Percentiles rank a stretch among this genome's conserved stretches.
These are phyloP conservation scores for Fusarium pseudonygamai DNA, from an alignment of 2,329 filamentous ascomycete genomes.

Conservation along the genomic window DNA sequence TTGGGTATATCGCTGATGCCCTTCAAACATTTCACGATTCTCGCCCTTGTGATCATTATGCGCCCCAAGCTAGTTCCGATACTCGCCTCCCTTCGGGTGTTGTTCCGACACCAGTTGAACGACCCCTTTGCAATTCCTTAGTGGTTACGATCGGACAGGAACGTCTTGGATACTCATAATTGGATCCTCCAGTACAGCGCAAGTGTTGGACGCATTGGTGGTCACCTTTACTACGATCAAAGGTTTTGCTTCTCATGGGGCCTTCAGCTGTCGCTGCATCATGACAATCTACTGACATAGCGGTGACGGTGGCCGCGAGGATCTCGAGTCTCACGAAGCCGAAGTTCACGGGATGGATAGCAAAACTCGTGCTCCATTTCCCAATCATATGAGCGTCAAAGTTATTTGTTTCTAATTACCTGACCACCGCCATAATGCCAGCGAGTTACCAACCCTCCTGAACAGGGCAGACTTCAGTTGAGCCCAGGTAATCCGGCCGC, in stretches of 20 bases:
- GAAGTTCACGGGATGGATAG: neutral
- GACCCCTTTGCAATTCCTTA: neutral
- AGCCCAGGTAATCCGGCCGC: no score
- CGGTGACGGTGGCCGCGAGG: neutral
- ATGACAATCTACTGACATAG: neutral
- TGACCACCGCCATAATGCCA: neutral
- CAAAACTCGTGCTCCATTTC: no score
- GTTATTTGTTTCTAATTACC: neutral
- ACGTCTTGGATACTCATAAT: neutral
- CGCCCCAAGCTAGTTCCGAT: constrained; percentile 13
- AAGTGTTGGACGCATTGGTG: neutral
- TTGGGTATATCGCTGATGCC: neutral
- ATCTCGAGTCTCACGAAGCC: neutral
- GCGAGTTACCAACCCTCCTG: neutral
- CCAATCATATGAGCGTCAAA: neutral
- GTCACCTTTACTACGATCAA: no score
- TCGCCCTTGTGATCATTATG: no score
- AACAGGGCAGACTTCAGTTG: no score
- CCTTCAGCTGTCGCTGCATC: neutral
- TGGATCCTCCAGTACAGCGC: neutral
- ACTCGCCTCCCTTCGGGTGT: neutral
- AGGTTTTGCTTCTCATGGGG: neutral
- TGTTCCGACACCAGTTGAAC: neutral
- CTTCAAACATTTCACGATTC: neutral
- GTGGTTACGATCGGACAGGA: neutral